phyloP scores from a whole-genome alignment of 1,139 yeast species.

The Diutina rugosa region DNA sequence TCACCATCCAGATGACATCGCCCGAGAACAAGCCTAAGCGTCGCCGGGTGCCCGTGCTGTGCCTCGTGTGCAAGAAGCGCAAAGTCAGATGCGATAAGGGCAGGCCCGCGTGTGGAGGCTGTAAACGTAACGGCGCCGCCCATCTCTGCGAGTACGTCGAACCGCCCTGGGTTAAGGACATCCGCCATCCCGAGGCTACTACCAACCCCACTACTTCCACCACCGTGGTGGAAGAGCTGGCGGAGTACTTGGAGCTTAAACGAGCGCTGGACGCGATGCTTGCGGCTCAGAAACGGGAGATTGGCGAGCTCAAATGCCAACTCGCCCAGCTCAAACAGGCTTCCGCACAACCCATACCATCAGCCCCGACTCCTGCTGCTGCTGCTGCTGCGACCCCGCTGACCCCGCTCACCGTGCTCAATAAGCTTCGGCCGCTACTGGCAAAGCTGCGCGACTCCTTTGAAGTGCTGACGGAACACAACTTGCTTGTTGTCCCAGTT shows the following conservation, averaged over 20 bases:
- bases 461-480: conserved; percentile 10
- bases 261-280: neutral
- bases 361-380: neutral
- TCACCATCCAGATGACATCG: neutral
- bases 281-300: neutral
- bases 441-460: conserved; percentile 5
- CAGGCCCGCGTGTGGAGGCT: conserved; percentile 29
- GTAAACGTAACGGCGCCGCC: conserved; percentile 27
- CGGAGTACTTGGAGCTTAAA: neutral
- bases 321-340: conserved; percentile 7
- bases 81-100: conserved; percentile 35
- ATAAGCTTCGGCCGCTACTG: conserved; percentile 8
- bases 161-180: conserved; percentile 20
- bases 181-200: neutral
- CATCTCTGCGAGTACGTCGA: conserved; percentile 30
- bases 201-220: neutral
- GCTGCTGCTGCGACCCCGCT: neutral
- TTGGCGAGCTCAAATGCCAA: conserved; percentile 10
- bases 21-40: neutral
- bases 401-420: conserved; percentile 9
- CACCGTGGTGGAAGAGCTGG: neutral
- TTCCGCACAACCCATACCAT: neutral
- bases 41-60: conserved; percentile 2
- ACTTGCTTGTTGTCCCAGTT: conserved; percentile 4
- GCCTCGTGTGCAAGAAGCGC: conserved; percentile 10